phyloP scores from a whole-genome alignment of 352 stramenopile species.

The Saprolegnia diclina region DNA sequence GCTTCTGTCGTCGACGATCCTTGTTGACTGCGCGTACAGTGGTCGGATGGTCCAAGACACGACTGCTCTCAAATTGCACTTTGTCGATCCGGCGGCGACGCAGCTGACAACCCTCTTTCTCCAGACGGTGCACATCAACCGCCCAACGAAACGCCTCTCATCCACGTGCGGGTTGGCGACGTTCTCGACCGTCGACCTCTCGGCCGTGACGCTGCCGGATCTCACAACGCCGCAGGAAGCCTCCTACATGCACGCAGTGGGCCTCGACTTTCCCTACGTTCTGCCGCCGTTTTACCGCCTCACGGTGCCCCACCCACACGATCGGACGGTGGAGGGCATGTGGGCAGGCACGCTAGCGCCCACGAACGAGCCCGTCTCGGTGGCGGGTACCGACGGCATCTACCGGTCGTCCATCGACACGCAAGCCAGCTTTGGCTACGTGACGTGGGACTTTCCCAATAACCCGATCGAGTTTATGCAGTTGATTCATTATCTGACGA shows the following conservation, averaged over 20 bases:
- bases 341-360: not conserved
- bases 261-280: constrained; percentile 1
- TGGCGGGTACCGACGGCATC: constrained; percentile 3
- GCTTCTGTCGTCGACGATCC: not conserved
- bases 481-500: not conserved
- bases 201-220: not conserved
- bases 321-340: not conserved
- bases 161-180: not conserved
- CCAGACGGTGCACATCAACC: not conserved
- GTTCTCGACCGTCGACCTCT: not conserved
- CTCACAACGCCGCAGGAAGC: not conserved
- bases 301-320: not conserved
- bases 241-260: not conserved
- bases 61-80: not conserved
- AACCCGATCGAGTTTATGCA: not conserved
- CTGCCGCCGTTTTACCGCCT: not conserved
- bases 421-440: constrained; percentile 14
- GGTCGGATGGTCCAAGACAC: not conserved
- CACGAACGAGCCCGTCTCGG: not conserved
- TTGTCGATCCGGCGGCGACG: not conserved
- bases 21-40: not conserved
- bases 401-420: not conserved
- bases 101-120: not conserved
- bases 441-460: not conserved
- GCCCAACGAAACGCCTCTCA: not conserved